Conservation (phyloP, 371 early-diverging fungal species). For the Circinella minor region DNA sequence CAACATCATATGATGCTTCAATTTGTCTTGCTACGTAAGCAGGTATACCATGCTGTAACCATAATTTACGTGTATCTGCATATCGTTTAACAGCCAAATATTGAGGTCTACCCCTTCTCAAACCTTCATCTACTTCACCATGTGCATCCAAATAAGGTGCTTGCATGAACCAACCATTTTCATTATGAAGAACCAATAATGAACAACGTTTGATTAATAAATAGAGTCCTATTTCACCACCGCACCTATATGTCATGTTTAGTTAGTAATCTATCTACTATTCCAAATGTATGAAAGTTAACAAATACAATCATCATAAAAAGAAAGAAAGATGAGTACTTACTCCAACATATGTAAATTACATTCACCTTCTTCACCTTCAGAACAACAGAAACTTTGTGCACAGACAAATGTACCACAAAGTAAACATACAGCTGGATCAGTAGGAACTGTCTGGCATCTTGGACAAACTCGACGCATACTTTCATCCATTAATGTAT, state of each 20-base stretch:
- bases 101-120: constrained; percentile 86
- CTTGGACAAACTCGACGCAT: constrained; percentile 76
- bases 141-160: constrained; percentile 95
- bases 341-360: constrained; percentile 83
- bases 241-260: constrained; percentile 64
- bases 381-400: constrained; percentile 91
- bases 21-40: constrained; percentile 88
- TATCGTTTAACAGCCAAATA: constrained; percentile 81
- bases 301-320: too few species aligned
- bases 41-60: constrained; percentile 86
- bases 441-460: constrained; percentile 84
- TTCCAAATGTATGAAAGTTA: too few species aligned
- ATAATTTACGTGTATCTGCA: constrained; percentile 82
- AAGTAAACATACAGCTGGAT: constrained; percentile 90
- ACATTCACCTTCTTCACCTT: constrained; percentile 91
- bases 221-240: constrained; percentile 86
- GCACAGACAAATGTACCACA: constrained; percentile 93
- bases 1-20: constrained; percentile 86
- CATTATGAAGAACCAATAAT: constrained; percentile 75
- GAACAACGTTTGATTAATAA: constrained; percentile 84
- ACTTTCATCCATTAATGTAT: constrained; percentile 84
- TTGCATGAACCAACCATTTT: constrained; percentile 86
- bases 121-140: constrained; percentile 89
- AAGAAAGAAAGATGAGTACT: constrained; percentile 26
- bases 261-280: too few species aligned